Conservation (phyloP, 768 basidiomycete species). For the Pleurotus tuber-regium region DNA sequence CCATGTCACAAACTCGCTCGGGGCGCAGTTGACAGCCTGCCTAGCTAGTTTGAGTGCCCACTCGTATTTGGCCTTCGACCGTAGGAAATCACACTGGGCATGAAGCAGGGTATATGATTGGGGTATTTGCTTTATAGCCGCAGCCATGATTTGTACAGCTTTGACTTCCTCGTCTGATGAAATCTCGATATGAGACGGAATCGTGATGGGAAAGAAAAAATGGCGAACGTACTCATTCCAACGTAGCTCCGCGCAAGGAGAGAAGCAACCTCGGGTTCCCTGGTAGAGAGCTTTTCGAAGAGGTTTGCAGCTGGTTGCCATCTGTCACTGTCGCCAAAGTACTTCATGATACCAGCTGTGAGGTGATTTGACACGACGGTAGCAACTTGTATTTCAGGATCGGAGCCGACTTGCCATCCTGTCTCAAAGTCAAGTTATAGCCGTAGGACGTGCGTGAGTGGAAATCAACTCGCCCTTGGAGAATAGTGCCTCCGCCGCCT, state of each 20-base stretch:
- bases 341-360: conserved; percentile 92
- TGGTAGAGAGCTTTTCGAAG: conserved; percentile 85
- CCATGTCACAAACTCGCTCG: conserved; percentile 99
- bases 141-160: conserved; percentile 89
- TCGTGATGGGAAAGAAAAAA: neutral
- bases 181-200: neutral
- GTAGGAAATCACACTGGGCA: conserved; percentile 91
- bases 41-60: conserved; percentile 92
- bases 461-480: conserved; percentile 59
- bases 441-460: neutral
- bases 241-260: conserved; percentile 88
- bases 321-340: conserved; percentile 90
- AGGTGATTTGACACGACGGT: conserved; percentile 96
- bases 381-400: conserved; percentile 98
- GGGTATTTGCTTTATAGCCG: conserved; percentile 80
- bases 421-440: neutral
- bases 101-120: conserved; percentile 95
- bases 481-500: conserved; percentile 87
- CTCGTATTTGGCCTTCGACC: conserved; percentile 76
- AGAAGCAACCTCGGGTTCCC: conserved; percentile 87
- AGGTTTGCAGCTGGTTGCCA: conserved; percentile 87
- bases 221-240: conserved; percentile 83
- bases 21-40: conserved; percentile 97
- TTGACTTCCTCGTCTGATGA: conserved; percentile 93
- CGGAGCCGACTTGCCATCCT: conserved; percentile 98